A percentile compares a stretch with the other conserved stretches of the same genome.
These are phyloP conservation scores for Fermentozyma sake DNA, from an alignment of 1,139 yeast genomes.

Conservation along the genomic window DNA sequence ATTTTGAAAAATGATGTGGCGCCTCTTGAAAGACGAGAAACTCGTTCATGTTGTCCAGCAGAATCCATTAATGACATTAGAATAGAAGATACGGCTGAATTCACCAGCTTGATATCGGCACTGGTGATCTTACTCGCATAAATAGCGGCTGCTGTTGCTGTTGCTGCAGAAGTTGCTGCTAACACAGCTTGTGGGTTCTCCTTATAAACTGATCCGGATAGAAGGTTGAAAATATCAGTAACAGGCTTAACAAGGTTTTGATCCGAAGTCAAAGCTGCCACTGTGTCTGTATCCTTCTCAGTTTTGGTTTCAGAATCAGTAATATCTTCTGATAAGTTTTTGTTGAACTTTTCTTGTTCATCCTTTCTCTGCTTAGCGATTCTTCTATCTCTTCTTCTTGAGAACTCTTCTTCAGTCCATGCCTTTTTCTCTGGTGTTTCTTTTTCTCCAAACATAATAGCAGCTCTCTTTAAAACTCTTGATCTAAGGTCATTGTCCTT, in stretches of 20 bases:
- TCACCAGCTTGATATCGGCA: constrained; percentile 16
- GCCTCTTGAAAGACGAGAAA: constrained; percentile 31
- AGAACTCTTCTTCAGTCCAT: constrained; percentile 79
- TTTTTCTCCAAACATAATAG: constrained; percentile 56
- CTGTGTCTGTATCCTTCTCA: constrained; percentile 5
- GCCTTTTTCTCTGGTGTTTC: constrained; percentile 50
- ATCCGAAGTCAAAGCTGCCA: constrained; percentile 14
- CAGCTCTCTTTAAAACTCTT: constrained; percentile 72
- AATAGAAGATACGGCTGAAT: constrained; percentile 21
- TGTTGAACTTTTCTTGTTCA: constrained; percentile 6
- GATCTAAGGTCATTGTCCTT: constrained; percentile 83
- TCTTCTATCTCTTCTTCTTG: constrained; percentile 58
- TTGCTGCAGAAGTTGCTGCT: constrained; percentile 37
- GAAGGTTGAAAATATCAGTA: constrained; percentile 33
- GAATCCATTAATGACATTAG: constrained; percentile 27
- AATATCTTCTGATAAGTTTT: constrained; percentile 4
- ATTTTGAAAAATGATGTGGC: constrained; percentile 7
- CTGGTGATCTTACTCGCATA: constrained; percentile 17
- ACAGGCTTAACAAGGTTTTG: constrained; percentile 22
- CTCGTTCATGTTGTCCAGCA: constrained; percentile 25
- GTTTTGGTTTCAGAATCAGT: constrained; percentile 1
- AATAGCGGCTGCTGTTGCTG: constrained; percentile 34
- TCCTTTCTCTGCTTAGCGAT: constrained; percentile 26
- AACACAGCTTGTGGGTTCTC: constrained; percentile 36
- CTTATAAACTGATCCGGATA: constrained; percentile 29